A percentile compares a stretch with the other conserved stretches of the same genome.
Conservation (phyloP, 2,329 filamentous ascomycete species). For the Colletotrichum sp. region DNA sequence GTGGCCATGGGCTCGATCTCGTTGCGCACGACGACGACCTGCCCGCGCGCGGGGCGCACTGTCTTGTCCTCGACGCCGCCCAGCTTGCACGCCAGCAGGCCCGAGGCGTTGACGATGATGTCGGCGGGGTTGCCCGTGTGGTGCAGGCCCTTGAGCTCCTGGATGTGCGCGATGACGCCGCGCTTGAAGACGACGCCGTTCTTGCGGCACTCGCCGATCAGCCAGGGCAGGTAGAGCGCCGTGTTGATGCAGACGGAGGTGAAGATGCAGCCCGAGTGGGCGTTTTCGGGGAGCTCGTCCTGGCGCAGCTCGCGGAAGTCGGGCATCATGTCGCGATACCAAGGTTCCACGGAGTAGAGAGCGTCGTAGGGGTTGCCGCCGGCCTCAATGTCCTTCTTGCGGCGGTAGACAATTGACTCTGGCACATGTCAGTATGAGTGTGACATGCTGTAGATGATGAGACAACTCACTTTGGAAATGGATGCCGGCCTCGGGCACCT, state of each 20-base stretch:
- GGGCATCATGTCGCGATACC: constrained; percentile 75
- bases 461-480: constrained; percentile 65
- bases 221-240: constrained; percentile 73
- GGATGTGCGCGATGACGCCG: constrained; percentile 59
- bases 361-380: constrained; percentile 71
- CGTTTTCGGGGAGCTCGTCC: constrained; percentile 63
- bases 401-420: constrained; percentile 49
- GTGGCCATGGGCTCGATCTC: constrained; percentile 73
- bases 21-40: constrained; percentile 83
- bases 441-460: constrained; percentile 28
- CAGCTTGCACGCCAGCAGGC: constrained; percentile 66
- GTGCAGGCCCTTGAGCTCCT: constrained; percentile 62
- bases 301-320: constrained; percentile 70
- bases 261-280: constrained; percentile 63
- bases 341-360: constrained; percentile 69
- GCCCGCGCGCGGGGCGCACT: constrained; percentile 70
- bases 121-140: constrained; percentile 63
- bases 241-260: constrained; percentile 77
- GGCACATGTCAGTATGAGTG: constrained; percentile 36
- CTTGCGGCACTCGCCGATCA: constrained; percentile 69
- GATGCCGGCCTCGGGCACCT: constrained; percentile 74
- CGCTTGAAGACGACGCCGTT: constrained; percentile 62
- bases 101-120: constrained; percentile 74
- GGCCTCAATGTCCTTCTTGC: constrained; percentile 62
- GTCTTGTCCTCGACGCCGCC: constrained; percentile 70